phyloP scores from a whole-genome alignment of 495 filamentous ascomycete genomes.

The Aspergillus cavernicola region DNA sequence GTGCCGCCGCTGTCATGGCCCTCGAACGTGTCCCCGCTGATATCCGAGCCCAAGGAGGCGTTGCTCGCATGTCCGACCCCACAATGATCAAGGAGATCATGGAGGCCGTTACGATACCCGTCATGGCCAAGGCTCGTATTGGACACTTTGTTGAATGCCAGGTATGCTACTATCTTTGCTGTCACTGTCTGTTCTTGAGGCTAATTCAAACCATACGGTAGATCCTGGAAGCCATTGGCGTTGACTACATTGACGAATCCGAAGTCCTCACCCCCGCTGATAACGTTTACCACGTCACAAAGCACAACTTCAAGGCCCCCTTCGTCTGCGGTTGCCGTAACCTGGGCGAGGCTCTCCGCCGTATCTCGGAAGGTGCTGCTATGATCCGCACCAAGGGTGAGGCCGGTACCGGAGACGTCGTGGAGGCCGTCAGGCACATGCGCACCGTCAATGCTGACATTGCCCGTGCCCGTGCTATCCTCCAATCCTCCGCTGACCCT shows the following conservation, averaged over 20 bases:
- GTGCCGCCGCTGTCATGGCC: constrained; percentile 95
- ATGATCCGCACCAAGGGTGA: constrained; percentile 99
- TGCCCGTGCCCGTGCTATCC: constrained; percentile 61
- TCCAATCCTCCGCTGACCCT: constrained; percentile 53
- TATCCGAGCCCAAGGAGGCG: constrained; percentile 87
- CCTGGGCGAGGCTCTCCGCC: constrained; percentile 86
- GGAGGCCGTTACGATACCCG: constrained; percentile 93
- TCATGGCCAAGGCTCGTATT: constrained; percentile 99
- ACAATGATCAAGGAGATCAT: constrained; percentile 95
- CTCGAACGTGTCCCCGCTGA: constrained; percentile 97
- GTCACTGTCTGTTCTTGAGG: too few relatives aligned
- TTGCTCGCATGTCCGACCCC: constrained; percentile 96
- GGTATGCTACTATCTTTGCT: constrained; percentile 40
- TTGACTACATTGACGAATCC: constrained; percentile 97
- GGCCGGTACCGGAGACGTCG: constrained; percentile 95
- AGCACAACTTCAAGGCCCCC: constrained; percentile 74
- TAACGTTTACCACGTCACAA: constrained; percentile 85
- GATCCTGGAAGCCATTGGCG: constrained; percentile 91
- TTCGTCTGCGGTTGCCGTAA: constrained; percentile 98
- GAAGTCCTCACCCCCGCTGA: constrained; percentile 97
- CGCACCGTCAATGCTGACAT: constrained; percentile 86
- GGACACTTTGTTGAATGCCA: constrained; percentile 98
- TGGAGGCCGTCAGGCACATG: constrained; percentile 96
- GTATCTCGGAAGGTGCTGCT: constrained; percentile 90
- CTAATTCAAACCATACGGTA: constrained; percentile 24